These are phyloP conservation scores for Penicillium sp. DNA, from an alignment of 2,329 filamentous ascomycete genomes.

Conservation along the genomic window DNA sequence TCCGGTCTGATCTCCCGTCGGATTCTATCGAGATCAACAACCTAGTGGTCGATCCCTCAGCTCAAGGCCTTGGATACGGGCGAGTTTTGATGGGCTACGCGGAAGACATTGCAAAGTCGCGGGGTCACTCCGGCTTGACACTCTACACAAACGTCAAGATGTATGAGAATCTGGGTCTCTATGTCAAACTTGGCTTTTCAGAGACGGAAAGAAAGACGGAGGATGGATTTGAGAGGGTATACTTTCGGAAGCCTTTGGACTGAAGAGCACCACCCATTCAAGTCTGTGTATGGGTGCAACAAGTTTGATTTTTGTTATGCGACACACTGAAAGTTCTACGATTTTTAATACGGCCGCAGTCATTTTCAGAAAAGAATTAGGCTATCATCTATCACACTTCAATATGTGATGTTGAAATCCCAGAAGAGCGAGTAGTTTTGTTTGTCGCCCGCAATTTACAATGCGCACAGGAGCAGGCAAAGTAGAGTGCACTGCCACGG, in stretches of 20 bases:
- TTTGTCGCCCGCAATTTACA: no score
- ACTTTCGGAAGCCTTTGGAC: conserved; percentile 13
- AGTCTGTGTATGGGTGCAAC: no score
- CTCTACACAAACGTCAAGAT: conserved; percentile 27
- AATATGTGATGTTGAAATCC: no score
- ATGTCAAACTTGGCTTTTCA: conserved; percentile 19
- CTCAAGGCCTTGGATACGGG: conserved; percentile 21
- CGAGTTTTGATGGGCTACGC: conserved; percentile 17
- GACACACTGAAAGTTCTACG: no score
- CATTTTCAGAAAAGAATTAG: no score
- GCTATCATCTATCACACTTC: no score
- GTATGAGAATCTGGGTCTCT: conserved; percentile 23
- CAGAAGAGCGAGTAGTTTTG: no score
- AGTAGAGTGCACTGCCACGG: no score
- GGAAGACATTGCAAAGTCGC: conserved; percentile 7
- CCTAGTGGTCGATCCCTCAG: conserved; percentile 18
- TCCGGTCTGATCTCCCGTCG: not conserved
- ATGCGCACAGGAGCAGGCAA: no score
- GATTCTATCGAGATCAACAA: conserved; percentile 16
- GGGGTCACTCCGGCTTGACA: conserved; percentile 4
- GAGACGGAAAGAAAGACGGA: conserved; percentile 18
- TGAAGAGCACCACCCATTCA: not conserved
- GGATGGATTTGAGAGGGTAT: conserved; percentile 23
- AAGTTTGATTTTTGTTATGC: no score
- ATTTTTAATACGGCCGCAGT: no score